These are phyloP conservation scores for Cutaneotrichosporon mucoides DNA, from an alignment of 1,284 basidiomycete genomes.

Conservation along the genomic window DNA sequence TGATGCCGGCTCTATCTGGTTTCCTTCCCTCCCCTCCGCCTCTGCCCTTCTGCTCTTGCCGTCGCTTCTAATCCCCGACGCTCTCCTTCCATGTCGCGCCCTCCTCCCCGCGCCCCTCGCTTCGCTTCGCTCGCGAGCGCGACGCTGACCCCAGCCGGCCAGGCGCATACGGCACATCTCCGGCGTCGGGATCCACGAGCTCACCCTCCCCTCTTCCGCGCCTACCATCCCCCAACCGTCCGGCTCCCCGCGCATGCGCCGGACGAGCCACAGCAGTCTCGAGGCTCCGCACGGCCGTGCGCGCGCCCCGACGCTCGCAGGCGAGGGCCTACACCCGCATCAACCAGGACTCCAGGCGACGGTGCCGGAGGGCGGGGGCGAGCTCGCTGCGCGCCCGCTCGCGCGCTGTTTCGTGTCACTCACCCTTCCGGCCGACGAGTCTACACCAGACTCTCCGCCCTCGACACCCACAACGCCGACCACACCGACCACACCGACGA, in stretches of 20 bases:
- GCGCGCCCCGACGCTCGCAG: constrained; percentile 41
- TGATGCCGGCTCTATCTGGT: no score
- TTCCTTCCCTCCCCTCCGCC: no score
- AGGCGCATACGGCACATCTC: constrained; percentile 37
- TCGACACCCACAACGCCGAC: background rate
- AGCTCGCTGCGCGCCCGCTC: constrained; percentile 18
- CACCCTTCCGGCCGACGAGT: constrained; percentile 14
- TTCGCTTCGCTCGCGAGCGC: no score
- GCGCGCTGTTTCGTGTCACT: constrained; percentile 37
- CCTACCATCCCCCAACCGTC: background rate
- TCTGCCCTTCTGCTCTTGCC: no score
- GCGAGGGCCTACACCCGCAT: constrained; percentile 28
- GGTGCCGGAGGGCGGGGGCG: constrained; percentile 10
- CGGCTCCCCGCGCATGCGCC: constrained; percentile 9
- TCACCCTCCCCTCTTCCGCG: constrained; percentile 21
- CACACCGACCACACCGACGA: background rate
- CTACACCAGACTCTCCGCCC: background rate
- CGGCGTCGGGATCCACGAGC: constrained; percentile 42
- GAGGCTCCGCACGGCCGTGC: constrained; percentile 12
- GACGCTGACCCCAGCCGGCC: constrained; percentile 16
- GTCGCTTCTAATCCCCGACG: no score
- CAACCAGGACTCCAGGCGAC: background rate
- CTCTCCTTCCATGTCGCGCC: no score
- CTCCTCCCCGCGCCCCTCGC: no score
- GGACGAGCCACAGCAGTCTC: constrained; percentile 9